Conservation (phyloP, 805 yeast genomes). For the Candida broadrunensis region DNA sequence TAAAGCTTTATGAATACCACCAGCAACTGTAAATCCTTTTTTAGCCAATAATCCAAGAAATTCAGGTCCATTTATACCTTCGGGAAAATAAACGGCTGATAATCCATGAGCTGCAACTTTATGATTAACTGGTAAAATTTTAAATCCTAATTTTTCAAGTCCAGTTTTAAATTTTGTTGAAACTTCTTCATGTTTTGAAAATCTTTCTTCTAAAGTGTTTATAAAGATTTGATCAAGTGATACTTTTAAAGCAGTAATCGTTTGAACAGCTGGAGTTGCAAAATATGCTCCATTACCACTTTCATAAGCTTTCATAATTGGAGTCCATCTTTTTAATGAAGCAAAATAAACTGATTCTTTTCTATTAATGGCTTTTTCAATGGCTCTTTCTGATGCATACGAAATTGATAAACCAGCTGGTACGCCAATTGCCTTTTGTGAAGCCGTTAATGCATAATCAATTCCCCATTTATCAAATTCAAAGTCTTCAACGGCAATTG, state of each 20-base stretch:
- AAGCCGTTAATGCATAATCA: slow-evolving; percentile 85
- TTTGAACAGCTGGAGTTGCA: slow-evolving; percentile 96
- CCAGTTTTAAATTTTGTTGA: slow-evolving; percentile 65
- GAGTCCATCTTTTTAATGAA: slow-evolving; percentile 79
- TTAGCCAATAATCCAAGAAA: slow-evolving; percentile 54
- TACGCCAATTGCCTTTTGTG: slow-evolving; percentile 93
- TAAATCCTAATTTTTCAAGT: slow-evolving; percentile 58
- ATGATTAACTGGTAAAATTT: slow-evolving; percentile 60
- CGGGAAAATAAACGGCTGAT: slow-evolving; percentile 82
- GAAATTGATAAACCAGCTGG: slow-evolving; percentile 89
- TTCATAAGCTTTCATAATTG: slow-evolving; percentile 85
- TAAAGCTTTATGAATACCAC: slow-evolving; percentile 83
- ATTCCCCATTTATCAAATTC: slow-evolving; percentile 87
- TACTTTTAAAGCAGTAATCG: slow-evolving; percentile 74
- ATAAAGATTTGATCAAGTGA: slow-evolving; percentile 71
- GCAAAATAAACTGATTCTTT: slow-evolving; percentile 58
- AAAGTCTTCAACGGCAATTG: slow-evolving; percentile 83
- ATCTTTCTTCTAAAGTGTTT: slow-evolving; percentile 53
- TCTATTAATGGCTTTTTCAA: slow-evolving; percentile 53
- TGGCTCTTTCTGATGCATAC: slow-evolving; percentile 72
- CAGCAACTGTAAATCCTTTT: slow-evolving; percentile 77
- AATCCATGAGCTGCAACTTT: slow-evolving; percentile 80
- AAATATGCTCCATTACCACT: slow-evolving; percentile 76
- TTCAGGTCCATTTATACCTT: slow-evolving; percentile 65
- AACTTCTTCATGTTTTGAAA: slow-evolving; percentile 58